These are phyloP conservation scores for Yamadazyma buinensis DNA, from an alignment of 1,139 yeast genomes.

Conservation along the genomic window DNA sequence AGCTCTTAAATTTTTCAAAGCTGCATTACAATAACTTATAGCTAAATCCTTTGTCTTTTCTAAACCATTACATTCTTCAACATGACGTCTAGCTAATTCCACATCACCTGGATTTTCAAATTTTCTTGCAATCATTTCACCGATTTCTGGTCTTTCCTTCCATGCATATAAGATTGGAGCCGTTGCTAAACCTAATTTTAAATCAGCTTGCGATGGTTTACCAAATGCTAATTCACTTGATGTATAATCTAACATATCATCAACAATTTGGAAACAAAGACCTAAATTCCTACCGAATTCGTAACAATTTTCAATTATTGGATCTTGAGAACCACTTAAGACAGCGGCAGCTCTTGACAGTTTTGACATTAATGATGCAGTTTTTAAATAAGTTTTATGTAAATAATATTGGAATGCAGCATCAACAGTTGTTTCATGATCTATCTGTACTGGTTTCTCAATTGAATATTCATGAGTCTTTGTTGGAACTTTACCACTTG, in stretches of 20 bases:
- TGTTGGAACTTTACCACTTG: constrained; percentile 64
- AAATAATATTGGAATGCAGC: constrained; percentile 93
- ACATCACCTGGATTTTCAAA: constrained; percentile 81
- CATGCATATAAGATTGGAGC: constrained; percentile 96
- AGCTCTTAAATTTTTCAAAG: constrained; percentile 63
- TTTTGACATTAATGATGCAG: constrained; percentile 95
- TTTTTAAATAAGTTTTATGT: constrained; percentile 91
- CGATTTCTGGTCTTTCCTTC: constrained; percentile 82
- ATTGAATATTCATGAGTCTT: constrained; percentile 60
- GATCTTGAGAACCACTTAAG: constrained; percentile 75
- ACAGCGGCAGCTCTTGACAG: constrained; percentile 93
- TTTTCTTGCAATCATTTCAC: constrained; percentile 78
- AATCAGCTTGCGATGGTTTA: constrained; percentile 94
- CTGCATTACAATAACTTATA: constrained; percentile 68
- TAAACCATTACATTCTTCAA: constrained; percentile 68
- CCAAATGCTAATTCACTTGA: constrained; percentile 80
- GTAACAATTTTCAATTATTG: constrained; percentile 78
- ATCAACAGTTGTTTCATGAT: constrained; percentile 67
- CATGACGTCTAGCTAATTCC: constrained; percentile 71
- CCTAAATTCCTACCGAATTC: constrained; percentile 92
- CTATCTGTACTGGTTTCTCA: constrained; percentile 32
- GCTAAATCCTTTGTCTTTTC: constrained; percentile 77
- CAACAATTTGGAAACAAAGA: constrained; percentile 92
- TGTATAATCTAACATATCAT: constrained; percentile 93
- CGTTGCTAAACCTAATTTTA: constrained; percentile 90